Base-by-base conservation (phyloP, 495 filamentous ascomycete genomes). In the Neurospora sp. region DNA sequence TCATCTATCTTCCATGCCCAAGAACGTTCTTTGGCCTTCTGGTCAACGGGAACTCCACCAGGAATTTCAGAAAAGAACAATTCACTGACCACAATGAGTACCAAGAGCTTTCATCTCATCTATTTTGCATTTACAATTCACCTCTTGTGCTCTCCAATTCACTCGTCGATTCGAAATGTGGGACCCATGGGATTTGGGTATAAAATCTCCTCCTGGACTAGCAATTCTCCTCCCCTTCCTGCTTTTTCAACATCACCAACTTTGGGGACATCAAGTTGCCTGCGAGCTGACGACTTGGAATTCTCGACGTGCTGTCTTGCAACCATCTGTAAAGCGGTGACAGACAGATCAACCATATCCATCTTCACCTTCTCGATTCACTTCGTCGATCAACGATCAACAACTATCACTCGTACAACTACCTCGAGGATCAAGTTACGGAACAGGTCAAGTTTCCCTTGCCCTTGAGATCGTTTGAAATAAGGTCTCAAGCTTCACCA, bases 271-370 rank as follows among this genome's bases (percentile, higher is more conserved):
- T 35, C 54, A 18, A 66, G 54, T 66, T 66, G 2, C 54, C 27
- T 18, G 14, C 54, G 0, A 66, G 12, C 7, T 35, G 31, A 18
- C 6, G 8, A 9, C 3, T 66, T 35, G 14, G 0, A 14, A 14
- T 0, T 14, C 0, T 7, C 5, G 2, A 54, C 4, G 1, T 12
- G 0, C n/a, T 11, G 0, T 12, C 46, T 23, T 54, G 20, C 20
- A 23, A 62, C 0, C 12, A 31, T 27, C 9, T 7, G 2, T 9
- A 16, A 62, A 16, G n/a, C 0, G 6, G 46, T 0, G 46, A n/a
- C n/a, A n/a, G n/a, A n/a, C n/a, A n/a, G n/a, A n/a, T n/a, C n/a
- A n/a, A n/a, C n/a, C n/a, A n/a, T n/a, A n/a, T n/a, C n/a, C n/a
- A n/a, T n/a, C n/a, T n/a, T n/a, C n/a, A n/a, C n/a, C n/a, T n/a